phyloP scores from a whole-genome alignment of 768 basidiomycete genomes.

The Neoboletus magnificus region DNA sequence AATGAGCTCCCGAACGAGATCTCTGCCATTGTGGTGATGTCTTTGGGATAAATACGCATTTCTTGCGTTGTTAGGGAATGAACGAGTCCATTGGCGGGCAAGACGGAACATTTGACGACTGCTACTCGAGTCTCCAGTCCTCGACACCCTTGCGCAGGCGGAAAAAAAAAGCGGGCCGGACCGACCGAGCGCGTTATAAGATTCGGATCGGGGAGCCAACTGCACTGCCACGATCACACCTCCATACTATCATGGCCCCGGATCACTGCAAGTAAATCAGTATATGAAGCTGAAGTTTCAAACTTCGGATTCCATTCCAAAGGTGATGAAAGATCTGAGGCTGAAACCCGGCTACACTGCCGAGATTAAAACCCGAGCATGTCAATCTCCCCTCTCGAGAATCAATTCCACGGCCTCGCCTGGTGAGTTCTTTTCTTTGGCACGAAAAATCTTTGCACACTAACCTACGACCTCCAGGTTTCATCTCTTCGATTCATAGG shows the following conservation, averaged over 20 bases:
- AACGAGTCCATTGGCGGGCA: constrained; percentile 16
- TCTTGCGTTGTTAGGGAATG: neutral
- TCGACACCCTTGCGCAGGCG: neutral
- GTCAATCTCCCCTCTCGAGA: neutral
- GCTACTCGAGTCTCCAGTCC: no score
- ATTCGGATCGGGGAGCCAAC: no score
- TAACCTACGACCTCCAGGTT: neutral
- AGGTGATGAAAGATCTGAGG: neutral
- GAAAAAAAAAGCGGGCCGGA: constrained; percentile 12
- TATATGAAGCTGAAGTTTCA: neutral
- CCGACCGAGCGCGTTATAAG: constrained; percentile 5
- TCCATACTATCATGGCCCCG: no score
- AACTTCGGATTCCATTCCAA: neutral
- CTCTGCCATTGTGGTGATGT: constrained; percentile 18
- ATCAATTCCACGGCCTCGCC: neutral
- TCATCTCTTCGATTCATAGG: neutral
- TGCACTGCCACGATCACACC: constrained; percentile 12
- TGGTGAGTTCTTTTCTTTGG: neutral
- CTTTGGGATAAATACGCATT: neutral
- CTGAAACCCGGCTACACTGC: no score
- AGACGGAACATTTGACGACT: constrained; percentile 21
- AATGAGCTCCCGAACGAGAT: constrained; percentile 33
- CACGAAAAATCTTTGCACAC: neutral
- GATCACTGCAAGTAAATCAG: neutral
- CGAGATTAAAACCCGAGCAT: no score